These are phyloP conservation scores for Volvariella volvacea DNA, from an alignment of 1,284 basidiomycete genomes.

Conservation along the genomic window DNA sequence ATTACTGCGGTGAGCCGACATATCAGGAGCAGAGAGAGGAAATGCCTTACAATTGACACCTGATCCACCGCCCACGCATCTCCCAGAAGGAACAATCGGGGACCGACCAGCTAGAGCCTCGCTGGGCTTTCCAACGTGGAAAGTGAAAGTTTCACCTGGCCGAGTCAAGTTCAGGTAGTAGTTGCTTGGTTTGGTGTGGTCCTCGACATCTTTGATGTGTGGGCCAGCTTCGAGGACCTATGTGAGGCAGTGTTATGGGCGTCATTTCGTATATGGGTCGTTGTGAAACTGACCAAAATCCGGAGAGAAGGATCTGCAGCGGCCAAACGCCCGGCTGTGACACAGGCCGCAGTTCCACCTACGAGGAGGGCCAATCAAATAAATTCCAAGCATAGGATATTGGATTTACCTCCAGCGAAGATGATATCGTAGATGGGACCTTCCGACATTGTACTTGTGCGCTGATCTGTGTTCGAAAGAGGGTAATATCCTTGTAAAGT, in stretches of 20 bases:
- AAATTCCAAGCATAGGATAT: not conserved
- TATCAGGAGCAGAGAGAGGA: not conserved
- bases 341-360: constrained; percentile 42
- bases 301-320: constrained; percentile 35
- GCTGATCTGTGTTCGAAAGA: no score
- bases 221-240: constrained; percentile 38
- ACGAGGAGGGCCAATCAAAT: constrained; percentile 3
- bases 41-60: constrained; percentile 54
- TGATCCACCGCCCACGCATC: constrained; percentile 54
- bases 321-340: constrained; percentile 40
- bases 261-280: not conserved
- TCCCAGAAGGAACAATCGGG: constrained; percentile 33
- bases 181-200: constrained; percentile 45
- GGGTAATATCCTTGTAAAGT: no score
- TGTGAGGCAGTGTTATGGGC: not conserved
- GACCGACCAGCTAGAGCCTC: constrained; percentile 36
- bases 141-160: constrained; percentile 33
- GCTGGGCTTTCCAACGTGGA: constrained; percentile 35
- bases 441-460: no score
- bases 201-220: constrained; percentile 31
- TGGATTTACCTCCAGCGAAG: constrained; percentile 37
- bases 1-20: not conserved
- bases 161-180: constrained; percentile 33
- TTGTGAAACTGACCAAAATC: constrained; percentile 27
- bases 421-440: constrained; percentile 39